phyloP scores from a whole-genome alignment of 202 grass and related monocot genomes.

The Dendrocalamus latiflorus region DNA sequence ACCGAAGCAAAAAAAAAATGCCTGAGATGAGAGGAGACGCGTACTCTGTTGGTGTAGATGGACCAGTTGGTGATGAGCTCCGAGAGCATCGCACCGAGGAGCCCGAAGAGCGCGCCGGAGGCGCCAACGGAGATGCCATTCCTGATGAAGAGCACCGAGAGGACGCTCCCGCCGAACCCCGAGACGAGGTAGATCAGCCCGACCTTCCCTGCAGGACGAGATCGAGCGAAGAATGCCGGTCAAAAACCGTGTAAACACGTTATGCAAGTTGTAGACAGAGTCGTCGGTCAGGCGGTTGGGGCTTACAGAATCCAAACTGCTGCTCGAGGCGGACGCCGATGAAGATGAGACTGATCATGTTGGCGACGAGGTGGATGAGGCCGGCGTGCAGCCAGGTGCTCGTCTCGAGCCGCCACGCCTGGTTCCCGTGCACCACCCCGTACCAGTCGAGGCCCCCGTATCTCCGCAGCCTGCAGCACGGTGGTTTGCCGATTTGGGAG shows the following conservation, averaged over 20 bases:
- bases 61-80: conserved; percentile 91
- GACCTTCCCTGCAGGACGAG: conserved; percentile 51
- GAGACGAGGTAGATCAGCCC: conserved; percentile 81
- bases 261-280: neutral
- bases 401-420: conserved; percentile 68
- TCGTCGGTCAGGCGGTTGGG: neutral
- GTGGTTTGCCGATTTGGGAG: neutral
- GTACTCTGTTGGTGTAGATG: conserved; percentile 81
- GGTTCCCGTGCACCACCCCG: conserved; percentile 49
- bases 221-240: neutral
- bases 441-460: conserved; percentile 62
- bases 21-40: neutral
- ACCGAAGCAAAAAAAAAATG: neutral
- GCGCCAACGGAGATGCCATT: conserved; percentile 78
- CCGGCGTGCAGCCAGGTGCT: conserved; percentile 78
- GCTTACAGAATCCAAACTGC: conserved; percentile 86
- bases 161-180: conserved; percentile 71
- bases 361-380: conserved; percentile 67
- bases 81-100: conserved; percentile 89
- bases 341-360: conserved; percentile 80
- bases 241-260: neutral
- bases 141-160: conserved; percentile 76
- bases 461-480: conserved; percentile 39
- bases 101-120: conserved; percentile 86
- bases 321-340: conserved; percentile 76